Conservation (phyloP, 495 filamentous ascomycete genomes). For the Aspergillus conjunctus region DNA sequence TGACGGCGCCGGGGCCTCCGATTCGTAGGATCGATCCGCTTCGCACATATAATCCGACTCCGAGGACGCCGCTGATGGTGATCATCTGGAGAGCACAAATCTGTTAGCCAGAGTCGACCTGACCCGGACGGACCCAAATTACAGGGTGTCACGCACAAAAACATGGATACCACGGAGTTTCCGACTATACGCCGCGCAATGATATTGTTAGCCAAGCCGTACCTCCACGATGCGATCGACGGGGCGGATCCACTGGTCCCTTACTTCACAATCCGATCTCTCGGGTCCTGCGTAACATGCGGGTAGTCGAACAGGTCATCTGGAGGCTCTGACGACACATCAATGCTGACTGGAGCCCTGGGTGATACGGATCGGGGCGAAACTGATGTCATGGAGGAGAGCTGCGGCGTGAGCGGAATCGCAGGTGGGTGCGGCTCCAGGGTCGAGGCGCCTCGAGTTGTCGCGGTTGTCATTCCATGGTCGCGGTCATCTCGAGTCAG, state of each 20-base stretch:
- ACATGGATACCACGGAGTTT: conserved; percentile 44
- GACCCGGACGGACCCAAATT: background rate
- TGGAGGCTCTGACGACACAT: background rate
- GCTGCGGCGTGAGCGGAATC: conserved; percentile 2
- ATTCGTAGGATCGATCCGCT: conserved; percentile 46
- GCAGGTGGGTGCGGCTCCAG: background rate
- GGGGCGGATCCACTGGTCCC: background rate
- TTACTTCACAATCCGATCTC: conserved; percentile 28
- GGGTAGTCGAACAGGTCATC: background rate
- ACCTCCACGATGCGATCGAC: background rate
- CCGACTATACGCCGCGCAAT: conserved; percentile 22
- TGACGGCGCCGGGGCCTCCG: conserved; percentile 44
- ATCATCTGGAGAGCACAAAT: conserved; percentile 37
- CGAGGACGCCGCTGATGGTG: conserved; percentile 47
- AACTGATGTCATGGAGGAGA: conserved; percentile 9
- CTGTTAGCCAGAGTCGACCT: background rate
- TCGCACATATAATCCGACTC: conserved; percentile 51
- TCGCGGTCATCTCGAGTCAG: background rate
- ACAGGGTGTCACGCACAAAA: conserved; percentile 36
- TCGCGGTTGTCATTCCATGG: no score
- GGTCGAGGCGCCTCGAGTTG: background rate
- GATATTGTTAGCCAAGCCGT: conserved; percentile 12
- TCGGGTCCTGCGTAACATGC: background rate
- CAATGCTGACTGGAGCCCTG: background rate
- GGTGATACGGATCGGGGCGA: conserved; percentile 15